Conservation (phyloP, 2,329 filamentous ascomycete genomes). For the Plectosphaerella plurivora region DNA sequence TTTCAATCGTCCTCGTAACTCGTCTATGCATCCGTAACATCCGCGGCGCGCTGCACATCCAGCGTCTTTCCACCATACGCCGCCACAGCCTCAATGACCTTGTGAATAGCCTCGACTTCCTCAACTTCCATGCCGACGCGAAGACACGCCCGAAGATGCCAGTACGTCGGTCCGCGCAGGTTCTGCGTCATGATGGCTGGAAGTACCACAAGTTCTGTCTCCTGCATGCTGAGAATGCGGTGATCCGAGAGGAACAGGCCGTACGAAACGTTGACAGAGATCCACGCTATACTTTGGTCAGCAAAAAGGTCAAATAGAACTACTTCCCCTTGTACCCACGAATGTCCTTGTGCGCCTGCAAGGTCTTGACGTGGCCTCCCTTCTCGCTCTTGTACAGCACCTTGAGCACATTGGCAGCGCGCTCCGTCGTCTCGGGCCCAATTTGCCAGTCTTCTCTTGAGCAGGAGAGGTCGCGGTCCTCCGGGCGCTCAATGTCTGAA, state of each 20-base stretch:
- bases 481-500: slow-evolving; percentile 38
- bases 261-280: slow-evolving; percentile 52
- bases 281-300: slow-evolving; percentile 29
- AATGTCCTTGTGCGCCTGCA: slow-evolving; percentile 31
- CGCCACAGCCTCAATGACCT: neutral
- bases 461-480: slow-evolving; percentile 52
- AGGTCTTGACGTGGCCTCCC: slow-evolving; percentile 23
- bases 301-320: too few species aligned
- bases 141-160: slow-evolving; percentile 48
- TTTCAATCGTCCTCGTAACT: too few species aligned
- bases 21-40: neutral
- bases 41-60: neutral
- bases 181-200: slow-evolving; percentile 56
- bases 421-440: slow-evolving; percentile 47
- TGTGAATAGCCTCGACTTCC: slow-evolving; percentile 8
- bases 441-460: slow-evolving; percentile 55
- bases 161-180: slow-evolving; percentile 43
- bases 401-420: slow-evolving; percentile 50
- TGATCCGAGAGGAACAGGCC: slow-evolving; percentile 54
- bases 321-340: too few species aligned
- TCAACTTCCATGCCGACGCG: slow-evolving; percentile 31
- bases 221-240: slow-evolving; percentile 45
- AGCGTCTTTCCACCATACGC: neutral
- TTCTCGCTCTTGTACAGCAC: slow-evolving; percentile 51
- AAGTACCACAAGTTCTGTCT: slow-evolving; percentile 51